These are phyloP conservation scores for Scheffersomyces insectosa DNA, from an alignment of 1,139 yeast genomes.

Conservation along the genomic window DNA sequence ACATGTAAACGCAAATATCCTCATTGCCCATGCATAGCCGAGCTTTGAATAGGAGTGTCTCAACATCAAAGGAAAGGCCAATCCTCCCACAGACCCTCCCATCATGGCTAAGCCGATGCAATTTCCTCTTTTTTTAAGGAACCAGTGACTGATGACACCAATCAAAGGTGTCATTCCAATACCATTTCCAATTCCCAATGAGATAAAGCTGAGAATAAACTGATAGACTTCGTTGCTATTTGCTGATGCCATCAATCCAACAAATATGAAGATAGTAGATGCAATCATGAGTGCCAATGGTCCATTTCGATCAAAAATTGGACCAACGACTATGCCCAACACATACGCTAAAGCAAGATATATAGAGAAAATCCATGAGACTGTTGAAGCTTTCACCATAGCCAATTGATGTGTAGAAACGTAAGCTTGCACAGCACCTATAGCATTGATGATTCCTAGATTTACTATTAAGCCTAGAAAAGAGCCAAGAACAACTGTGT, in stretches of 20 bases:
- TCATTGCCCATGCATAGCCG: slow-evolving; percentile 38
- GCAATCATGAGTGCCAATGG: slow-evolving; percentile 25
- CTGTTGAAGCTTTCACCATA: slow-evolving; percentile 14
- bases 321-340: slow-evolving; percentile 36
- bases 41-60: slow-evolving; percentile 28
- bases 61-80: slow-evolving; percentile 35
- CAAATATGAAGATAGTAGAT: slow-evolving; percentile 28
- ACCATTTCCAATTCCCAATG: slow-evolving; percentile 37
- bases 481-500: slow-evolving; percentile 34
- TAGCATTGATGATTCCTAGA: slow-evolving; percentile 33
- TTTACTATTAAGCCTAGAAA: slow-evolving; percentile 32
- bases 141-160: slow-evolving; percentile 44
- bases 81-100: slow-evolving; percentile 44
- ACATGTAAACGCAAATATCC: slow-evolving; percentile 35
- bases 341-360: slow-evolving; percentile 32
- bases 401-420: slow-evolving; percentile 33
- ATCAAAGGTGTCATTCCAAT: slow-evolving; percentile 37
- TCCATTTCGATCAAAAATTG: slow-evolving; percentile 37
- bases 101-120: slow-evolving; percentile 41
- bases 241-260: slow-evolving; percentile 37
- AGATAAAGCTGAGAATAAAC: slow-evolving; percentile 34
- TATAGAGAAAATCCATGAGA: slow-evolving; percentile 43
- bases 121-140: slow-evolving; percentile 31
- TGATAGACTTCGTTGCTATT: slow-evolving; percentile 31
- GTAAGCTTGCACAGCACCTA: slow-evolving; percentile 40